Conservation (phyloP, 2,329 filamentous ascomycete species). For the Cladosporium colombiae region DNA sequence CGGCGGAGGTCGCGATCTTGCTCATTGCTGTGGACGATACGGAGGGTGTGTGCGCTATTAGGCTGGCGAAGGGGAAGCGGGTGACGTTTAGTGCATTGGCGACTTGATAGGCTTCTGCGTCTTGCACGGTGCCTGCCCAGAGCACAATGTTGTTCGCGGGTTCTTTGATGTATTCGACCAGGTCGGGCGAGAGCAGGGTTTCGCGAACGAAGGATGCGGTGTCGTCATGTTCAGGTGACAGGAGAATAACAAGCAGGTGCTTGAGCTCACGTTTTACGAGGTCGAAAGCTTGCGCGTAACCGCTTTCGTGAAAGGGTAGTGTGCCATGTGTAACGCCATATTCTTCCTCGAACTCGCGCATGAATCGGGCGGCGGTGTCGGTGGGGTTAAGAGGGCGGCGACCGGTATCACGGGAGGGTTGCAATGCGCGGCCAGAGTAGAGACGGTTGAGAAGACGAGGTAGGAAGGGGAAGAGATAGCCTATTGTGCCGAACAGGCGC, state of each 20-base stretch:
- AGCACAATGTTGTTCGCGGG: conserved; percentile 77
- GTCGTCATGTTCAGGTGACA: conserved; percentile 94
- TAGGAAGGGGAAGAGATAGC: conserved; percentile 78
- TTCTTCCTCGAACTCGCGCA: conserved; percentile 92
- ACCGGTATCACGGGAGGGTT: conserved; percentile 60
- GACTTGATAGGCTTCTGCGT: conserved; percentile 93
- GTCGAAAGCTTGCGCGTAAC: conserved; percentile 90
- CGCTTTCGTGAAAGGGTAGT: conserved; percentile 80
- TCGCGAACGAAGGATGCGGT: conserved; percentile 78
- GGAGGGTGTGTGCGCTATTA: conserved; percentile 84
- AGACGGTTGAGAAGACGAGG: conserved; percentile 60
- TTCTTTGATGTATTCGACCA: conserved; percentile 72
- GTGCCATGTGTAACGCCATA: conserved; percentile 65
- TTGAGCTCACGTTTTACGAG: conserved; percentile 87
- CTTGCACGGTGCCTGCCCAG: conserved; percentile 90
- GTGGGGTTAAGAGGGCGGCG: conserved; percentile 77
- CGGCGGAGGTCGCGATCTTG: conserved; percentile 75
- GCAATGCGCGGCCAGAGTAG: conserved; percentile 56
- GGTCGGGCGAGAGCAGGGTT: conserved; percentile 74
- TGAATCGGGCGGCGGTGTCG: conserved; percentile 85
- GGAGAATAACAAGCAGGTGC: conserved; percentile 82
- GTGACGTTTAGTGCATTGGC: conserved; percentile 83
- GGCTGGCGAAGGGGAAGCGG: conserved; percentile 85
- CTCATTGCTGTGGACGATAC: conserved; percentile 87
- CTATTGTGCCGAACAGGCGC: conserved; percentile 69